Conservation (phyloP, 176 grass and related monocot species). For the Canna indica region DNA sequence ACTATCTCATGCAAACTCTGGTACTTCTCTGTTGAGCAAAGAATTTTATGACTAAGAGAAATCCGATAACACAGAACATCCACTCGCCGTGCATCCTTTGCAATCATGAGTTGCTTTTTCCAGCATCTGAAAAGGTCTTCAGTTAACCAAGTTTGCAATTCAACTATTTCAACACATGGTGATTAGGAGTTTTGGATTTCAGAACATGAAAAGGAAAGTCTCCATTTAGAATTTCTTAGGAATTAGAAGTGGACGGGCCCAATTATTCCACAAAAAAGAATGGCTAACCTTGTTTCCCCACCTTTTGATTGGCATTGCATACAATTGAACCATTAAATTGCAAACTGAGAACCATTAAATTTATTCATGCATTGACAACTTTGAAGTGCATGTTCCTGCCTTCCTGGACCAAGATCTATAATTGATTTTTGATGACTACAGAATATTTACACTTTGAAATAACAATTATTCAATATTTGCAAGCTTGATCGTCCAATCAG, state of each 20-base stretch:
- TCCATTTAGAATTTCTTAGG: not conserved
- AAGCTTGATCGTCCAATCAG: too few relatives aligned
- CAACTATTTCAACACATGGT: not conserved
- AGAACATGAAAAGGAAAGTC: not conserved
- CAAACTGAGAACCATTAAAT: too few relatives aligned
- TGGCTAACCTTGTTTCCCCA: not conserved
- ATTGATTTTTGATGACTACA: not conserved
- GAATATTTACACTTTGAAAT: not conserved
- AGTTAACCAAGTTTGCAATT: not conserved
- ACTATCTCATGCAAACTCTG: constrained; percentile 61
- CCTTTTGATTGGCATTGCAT: not conserved
- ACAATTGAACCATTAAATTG: too few relatives aligned
- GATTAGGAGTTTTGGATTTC: not conserved
- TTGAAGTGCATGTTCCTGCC: too few relatives aligned
- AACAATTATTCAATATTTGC: too few relatives aligned
- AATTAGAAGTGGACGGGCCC: not conserved
- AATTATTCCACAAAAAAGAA: not conserved
- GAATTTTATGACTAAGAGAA: constrained; percentile 66
- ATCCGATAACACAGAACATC: constrained; percentile 88
- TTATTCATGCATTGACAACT: too few relatives aligned
- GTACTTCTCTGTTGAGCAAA: constrained; percentile 56
- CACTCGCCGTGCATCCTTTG: constrained; percentile 82
- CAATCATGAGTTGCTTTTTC: constrained; percentile 88
- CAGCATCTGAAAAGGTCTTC: constrained; percentile 50
- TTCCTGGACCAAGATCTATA: not conserved